Conservation (phyloP, 108 stramenopile genomes). For the Pinguiococcus pyrenoidosus region DNA sequence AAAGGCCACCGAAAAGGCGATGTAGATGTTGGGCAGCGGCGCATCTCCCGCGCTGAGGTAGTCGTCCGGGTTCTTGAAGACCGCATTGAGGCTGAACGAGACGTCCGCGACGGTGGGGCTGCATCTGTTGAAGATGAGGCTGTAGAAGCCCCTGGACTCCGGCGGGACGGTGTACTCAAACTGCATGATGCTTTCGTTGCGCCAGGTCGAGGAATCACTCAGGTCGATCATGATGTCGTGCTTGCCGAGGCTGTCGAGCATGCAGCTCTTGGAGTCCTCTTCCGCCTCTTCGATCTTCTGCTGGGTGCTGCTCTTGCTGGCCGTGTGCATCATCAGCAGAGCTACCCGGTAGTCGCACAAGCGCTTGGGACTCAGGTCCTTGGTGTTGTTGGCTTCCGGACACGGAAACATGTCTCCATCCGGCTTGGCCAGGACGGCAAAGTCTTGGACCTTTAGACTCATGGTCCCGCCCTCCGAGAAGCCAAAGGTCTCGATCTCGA, state of each 20-base stretch:
- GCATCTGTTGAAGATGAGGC: conserved; percentile 73
- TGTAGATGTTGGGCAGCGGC: conserved; percentile 62
- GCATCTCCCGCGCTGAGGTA: conserved; percentile 82
- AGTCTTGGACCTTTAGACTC: conserved; percentile 48
- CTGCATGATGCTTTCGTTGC: conserved; percentile 2
- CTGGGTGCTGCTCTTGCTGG: conserved; percentile 37
- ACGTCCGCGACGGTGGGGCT: conserved; percentile 12
- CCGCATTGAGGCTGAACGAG: conserved; percentile 67
- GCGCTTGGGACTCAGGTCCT: no score
- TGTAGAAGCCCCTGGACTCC: conserved; percentile 67
- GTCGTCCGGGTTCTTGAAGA: conserved; percentile 60
- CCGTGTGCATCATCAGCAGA: conserved; percentile 18
- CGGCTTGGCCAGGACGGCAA: conserved; percentile 13
- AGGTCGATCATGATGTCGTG: conserved; percentile 39
- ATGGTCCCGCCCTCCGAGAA: conserved; percentile 60
- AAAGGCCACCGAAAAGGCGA: conserved; percentile 61
- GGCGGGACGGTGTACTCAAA: conserved; percentile 10
- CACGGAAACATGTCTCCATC: no score
- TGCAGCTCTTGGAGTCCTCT: conserved; percentile 27
- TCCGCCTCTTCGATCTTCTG: conserved; percentile 35
- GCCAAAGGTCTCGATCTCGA: conserved; percentile 59
- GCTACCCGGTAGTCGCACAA: background rate
- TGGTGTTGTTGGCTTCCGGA: no score
- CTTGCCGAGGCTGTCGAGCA: conserved; percentile 35
- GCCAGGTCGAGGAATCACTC: conserved; percentile 9